Evolutionary conservation across 164 flowering plant species (phyloP), one percentile per base, ranked within the genome.

Genomic region (Santalum album): DNA sequence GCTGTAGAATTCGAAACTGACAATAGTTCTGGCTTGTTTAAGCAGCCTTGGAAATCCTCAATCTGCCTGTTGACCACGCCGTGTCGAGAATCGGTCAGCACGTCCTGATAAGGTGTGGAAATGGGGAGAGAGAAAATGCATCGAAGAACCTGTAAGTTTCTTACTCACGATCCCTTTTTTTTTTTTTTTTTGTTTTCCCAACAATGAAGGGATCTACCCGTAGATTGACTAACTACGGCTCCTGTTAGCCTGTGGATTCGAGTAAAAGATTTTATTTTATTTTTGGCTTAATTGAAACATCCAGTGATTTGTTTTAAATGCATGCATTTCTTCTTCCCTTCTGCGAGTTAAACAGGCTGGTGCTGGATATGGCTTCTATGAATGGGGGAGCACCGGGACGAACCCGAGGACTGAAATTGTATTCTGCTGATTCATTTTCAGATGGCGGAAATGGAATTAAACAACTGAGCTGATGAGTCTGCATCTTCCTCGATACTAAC

Each of bases 321-420:
- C n/a, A n/a, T n/a, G n/a, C n/a, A n/a, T n/a, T n/a, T n/a, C n/a
- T n/a, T n/a, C n/a, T n/a, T n/a, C n/a, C n/a, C n/a, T n/a, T n/a
- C n/a, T n/a, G n/a, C n/a, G 25, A 22, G 26, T 44, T 44, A 25
- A 64, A 58, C 78, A 91, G 96, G 75, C 70, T 79, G 66, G 70
- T 74, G 49, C 69, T 92, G 65, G 95, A 88, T 61, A 73, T 77
- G 18, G 81, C 91, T 51, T 74, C 81, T 2, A 66, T 84, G n/a
- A 82, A 77, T 65, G 96, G 95, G 40, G 96, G 98, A 18, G 89
- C 94, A 15, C 98, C 94, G 3, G 87, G 89, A 19, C 78, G 94
- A 69, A 86, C 96, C 32, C 75, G 96, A 69, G 96, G 95, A 35
- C 63, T 91, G 21, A 69, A 75, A 38, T 32, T 82, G 43, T 70